phyloP scores from a whole-genome alignment of 768 basidiomycete genomes.

The Suillus alpinus region DNA sequence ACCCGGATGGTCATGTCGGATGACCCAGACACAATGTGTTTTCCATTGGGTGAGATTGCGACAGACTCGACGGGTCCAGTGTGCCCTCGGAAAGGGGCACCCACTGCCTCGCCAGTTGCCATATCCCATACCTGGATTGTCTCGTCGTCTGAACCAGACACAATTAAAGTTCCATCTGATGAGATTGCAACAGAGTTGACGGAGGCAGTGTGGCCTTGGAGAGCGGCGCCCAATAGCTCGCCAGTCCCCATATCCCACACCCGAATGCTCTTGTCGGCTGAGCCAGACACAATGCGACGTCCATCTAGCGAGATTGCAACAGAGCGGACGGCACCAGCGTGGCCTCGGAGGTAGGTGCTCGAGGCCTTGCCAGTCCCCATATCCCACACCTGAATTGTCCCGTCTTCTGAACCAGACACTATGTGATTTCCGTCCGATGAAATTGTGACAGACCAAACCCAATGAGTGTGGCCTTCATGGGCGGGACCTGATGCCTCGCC shows the following conservation, averaged over 20 bases:
- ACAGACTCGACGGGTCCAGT: conserved; percentile 6
- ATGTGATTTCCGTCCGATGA: too few relatives aligned
- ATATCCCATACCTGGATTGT: not conserved
- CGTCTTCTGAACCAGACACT: too few relatives aligned
- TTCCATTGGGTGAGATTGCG: conserved; percentile 10
- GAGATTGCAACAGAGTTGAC: not conserved
- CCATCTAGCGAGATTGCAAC: too few relatives aligned
- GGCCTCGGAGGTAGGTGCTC: too few relatives aligned
- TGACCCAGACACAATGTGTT: not conserved
- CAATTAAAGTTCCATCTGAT: not conserved
- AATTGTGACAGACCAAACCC: too few relatives aligned
- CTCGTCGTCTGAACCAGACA: not conserved
- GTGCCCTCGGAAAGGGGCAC: conserved; percentile 2
- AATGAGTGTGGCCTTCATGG: conserved; percentile 2
- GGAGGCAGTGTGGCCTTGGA: too few relatives aligned
- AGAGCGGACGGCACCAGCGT: too few relatives aligned
- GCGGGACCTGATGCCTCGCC: not conserved
- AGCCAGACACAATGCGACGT: too few relatives aligned
- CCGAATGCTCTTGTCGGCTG: not conserved
- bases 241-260: not conserved
- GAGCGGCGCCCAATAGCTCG: too few relatives aligned
- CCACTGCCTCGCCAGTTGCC: not conserved
- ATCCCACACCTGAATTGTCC: too few relatives aligned
- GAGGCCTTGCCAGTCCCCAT: too few relatives aligned
- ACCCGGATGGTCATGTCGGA: not conserved